Base-by-base conservation (phyloP, 768 basidiomycete genomes). In the Leccinellum albellum region DNA sequence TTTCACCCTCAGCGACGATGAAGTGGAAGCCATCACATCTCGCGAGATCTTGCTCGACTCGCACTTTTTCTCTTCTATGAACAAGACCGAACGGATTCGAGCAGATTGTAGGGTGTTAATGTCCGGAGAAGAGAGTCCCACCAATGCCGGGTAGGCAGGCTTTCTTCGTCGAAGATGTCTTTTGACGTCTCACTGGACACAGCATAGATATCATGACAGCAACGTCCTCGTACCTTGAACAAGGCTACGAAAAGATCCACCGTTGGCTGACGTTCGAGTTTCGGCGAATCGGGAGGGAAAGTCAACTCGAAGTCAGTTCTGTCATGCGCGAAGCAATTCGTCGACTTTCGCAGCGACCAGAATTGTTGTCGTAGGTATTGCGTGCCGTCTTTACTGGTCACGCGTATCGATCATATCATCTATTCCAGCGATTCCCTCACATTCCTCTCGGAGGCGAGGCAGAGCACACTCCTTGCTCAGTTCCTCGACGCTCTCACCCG, bases 401-500 rank as follows among this genome's bases (percentile, higher is more conserved):
- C 29, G 29, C 9, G 33, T 31, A 3, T 59, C 33, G 15, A 54
- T 17, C 14, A 12, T 21, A 24, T 1, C n/a, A 15, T 60, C n/a
- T 40, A n/a, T 40, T 40, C 14, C 70, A 89, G 86, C 35, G 94
- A 98, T 67, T 84, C 88, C 0, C 79, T 98, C 29, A 75, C 81
- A 1, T 74, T 81, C 52, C 85, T 99, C 26, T 88, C 91, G 0
- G 82, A 89, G 64, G 89, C 89, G 0, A 90, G 94, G 17, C 91
- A 94, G 66, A 74, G 84, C 0, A 85, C 91, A 0, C 79, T 97
- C 1, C 82, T 93, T 9, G 80, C 82, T n/a, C 76, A 86, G 3
- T 98, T 99, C 76, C 79, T 94, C 42, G 82, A 87, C 14, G 94
- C 95, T 0, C 77, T 98, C 9, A 98, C 94, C 0, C 82, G 91